Percentiles rank a stretch among this genome's conserved stretches.
Conservation (phyloP, 192 early-diverging fungal species). For the Lunasporangiospora selenospora region DNA sequence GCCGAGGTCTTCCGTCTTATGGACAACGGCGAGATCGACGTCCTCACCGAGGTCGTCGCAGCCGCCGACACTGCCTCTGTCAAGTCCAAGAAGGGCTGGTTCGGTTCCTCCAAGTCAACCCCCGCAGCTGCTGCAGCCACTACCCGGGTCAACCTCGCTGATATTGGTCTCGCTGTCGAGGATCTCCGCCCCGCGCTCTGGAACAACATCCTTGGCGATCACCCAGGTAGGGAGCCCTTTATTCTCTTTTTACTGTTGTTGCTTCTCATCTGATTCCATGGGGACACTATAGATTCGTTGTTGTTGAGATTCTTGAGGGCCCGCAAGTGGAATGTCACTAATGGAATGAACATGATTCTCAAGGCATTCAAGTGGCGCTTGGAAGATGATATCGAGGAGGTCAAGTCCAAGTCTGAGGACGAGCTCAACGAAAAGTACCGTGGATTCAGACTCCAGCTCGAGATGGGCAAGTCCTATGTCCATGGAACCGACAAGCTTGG, state of each 20-base stretch:
- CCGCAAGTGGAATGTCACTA: slow-evolving; percentile 84
- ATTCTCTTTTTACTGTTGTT: neutral
- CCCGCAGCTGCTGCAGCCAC: slow-evolving; percentile 4
- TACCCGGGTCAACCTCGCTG: slow-evolving; percentile 22
- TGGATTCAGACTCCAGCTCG: slow-evolving; percentile 29
- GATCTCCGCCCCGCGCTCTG: slow-evolving; percentile 6
- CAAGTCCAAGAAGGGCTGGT: slow-evolving; percentile 37
- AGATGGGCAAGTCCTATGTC: slow-evolving; percentile 47
- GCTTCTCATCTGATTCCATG: neutral
- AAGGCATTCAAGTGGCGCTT: slow-evolving; percentile 74
- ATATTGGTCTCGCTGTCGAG: slow-evolving; percentile 11
- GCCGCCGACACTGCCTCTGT: neutral
- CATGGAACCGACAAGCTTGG: slow-evolving; percentile 52
- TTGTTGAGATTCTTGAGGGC: slow-evolving; percentile 83
- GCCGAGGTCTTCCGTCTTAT: neutral
- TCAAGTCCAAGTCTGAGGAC: slow-evolving; percentile 24
- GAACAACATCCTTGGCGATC: slow-evolving; percentile 13
- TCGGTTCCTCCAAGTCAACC: slow-evolving; percentile 18
- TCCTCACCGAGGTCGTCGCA: neutral
- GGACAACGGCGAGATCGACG: slow-evolving; percentile 3
- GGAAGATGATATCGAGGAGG: slow-evolving; percentile 55
- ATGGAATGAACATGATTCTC: slow-evolving; percentile 72
- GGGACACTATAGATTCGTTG: slow-evolving; percentile 68
- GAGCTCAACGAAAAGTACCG: slow-evolving; percentile 5
- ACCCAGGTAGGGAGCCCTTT: neutral